These are phyloP conservation scores for Acacia acuminata DNA, from an alignment of 306 rosid genomes.

Conservation along the genomic window DNA sequence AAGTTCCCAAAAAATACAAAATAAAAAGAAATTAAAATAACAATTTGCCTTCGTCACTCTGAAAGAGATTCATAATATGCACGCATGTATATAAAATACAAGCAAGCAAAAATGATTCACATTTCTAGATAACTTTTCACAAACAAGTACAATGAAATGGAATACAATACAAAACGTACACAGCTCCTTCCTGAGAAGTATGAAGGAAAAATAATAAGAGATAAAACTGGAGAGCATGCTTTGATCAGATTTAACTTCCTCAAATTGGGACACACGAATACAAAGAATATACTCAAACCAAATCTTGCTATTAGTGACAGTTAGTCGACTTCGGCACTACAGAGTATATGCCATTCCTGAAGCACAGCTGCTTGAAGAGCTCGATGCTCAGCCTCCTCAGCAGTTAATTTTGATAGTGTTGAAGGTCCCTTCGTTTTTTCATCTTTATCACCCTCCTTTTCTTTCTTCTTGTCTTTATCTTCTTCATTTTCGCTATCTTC, in stretches of 20 bases:
- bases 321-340: conserved; percentile 65
- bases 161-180: conserved; percentile 34
- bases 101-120: not conserved
- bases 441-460: conserved; percentile 58
- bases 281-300: conserved; percentile 37
- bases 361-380: conserved; percentile 99
- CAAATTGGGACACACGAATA: conserved; percentile 26
- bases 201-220: conserved; percentile 13
- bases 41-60: no score
- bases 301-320: conserved; percentile 1
- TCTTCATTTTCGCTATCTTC: conserved; percentile 48
- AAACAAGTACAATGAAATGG: conserved; percentile 2
- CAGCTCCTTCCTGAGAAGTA: conserved; percentile 27
- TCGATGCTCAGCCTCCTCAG: conserved; percentile 96
- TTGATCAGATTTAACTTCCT: conserved; percentile 32
- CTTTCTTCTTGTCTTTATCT: conserved; percentile 37
- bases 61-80: no score
- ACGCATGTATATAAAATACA: not conserved
- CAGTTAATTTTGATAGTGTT: conserved; percentile 83
- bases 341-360: conserved; percentile 90
- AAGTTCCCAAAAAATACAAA: no score
- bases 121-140: conserved; percentile 23
- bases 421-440: conserved; percentile 82
- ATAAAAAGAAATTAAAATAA: no score
- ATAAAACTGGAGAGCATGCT: not conserved